Percentiles rank a stretch among this genome's conserved stretches.
Evolutionary conservation across 2,329 filamentous ascomycete species (phyloP).

Genomic region (Cylindrodendrum hubeiense): DNA sequence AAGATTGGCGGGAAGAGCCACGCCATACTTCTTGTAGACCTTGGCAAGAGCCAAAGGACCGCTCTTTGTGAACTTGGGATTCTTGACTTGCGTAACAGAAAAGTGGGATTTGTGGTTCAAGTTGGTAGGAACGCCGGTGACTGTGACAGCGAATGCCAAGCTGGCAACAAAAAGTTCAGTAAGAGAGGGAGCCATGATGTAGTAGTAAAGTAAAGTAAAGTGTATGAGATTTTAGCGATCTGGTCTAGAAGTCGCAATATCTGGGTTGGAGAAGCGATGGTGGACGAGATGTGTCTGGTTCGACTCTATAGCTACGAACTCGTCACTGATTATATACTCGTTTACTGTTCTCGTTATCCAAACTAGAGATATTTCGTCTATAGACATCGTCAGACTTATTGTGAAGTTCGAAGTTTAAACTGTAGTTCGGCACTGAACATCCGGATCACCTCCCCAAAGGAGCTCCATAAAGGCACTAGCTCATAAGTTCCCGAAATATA

Average conservation of each 20-base stretch:
- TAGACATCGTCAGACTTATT: background rate
- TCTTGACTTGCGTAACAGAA: slow-evolving; percentile 53
- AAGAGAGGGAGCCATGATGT: slow-evolving; percentile 9
- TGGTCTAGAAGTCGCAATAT: background rate
- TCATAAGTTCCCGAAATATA: background rate
- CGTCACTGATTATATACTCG: background rate
- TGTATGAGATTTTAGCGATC: no score
- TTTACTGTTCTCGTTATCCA: background rate
- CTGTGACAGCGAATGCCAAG: slow-evolving; percentile 11
- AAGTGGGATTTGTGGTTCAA: slow-evolving; percentile 14
- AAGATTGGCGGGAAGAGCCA: slow-evolving; percentile 48
- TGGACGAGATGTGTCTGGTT: background rate
- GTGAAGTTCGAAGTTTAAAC: background rate
- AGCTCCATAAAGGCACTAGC: no score
- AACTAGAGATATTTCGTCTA: background rate
- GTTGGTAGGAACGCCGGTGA: slow-evolving; percentile 11
- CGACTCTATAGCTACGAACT: background rate
- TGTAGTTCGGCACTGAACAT: slow-evolving; percentile 1
- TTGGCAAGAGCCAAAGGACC: slow-evolving; percentile 50
- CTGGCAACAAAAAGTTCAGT: slow-evolving; percentile 8
- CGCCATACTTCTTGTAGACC: slow-evolving; percentile 54
- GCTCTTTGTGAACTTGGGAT: slow-evolving; percentile 48
- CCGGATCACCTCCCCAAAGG: slow-evolving; percentile 9
- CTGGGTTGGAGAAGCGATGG: background rate
- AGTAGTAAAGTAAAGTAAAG: background rate